Evolutionary conservation across 106 monocot species (phyloP).

Genomic region (Posidonia australis): DNA sequence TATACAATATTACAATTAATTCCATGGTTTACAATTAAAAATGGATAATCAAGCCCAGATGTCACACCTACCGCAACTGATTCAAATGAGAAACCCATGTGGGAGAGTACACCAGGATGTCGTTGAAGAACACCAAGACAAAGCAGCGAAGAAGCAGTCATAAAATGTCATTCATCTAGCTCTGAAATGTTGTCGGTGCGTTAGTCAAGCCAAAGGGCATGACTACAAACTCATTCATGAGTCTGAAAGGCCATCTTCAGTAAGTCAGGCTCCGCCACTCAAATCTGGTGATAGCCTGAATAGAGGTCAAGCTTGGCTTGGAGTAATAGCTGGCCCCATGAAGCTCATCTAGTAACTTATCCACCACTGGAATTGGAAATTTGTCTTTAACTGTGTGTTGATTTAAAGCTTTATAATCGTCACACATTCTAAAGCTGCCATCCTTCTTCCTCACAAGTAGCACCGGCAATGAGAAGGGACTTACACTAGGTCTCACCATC

Average conservation of each 20-base stretch:
- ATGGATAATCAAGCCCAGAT: too few relatives aligned
- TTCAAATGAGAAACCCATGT: too few relatives aligned
- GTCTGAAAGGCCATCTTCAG: not conserved
- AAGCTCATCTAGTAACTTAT: not conserved
- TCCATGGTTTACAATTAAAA: too few relatives aligned
- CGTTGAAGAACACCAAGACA: not conserved
- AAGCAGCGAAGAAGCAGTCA: not conserved
- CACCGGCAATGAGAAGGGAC: not conserved
- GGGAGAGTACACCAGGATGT: too few relatives aligned
- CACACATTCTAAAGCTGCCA: not conserved
- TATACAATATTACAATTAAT: too few relatives aligned
- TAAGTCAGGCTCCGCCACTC: not conserved
- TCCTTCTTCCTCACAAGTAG: not conserved
- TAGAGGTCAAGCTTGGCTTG: not conserved
- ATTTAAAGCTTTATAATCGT: not conserved
- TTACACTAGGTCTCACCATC: too few relatives aligned
- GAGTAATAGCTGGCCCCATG: not conserved
- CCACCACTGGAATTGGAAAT: too few relatives aligned
- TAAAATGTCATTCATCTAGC: conserved; percentile 2
- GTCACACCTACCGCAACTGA: too few relatives aligned
- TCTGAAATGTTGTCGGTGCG: conserved; percentile 1
- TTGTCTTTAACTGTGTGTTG: too few relatives aligned
- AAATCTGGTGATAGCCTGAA: not conserved
- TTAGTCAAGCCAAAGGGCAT: conserved; percentile 1
- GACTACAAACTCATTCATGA: not conserved